Evolutionary conservation across 768 basidiomycete species (phyloP).

Genomic region (Neoboletus subvelutipes): DNA sequence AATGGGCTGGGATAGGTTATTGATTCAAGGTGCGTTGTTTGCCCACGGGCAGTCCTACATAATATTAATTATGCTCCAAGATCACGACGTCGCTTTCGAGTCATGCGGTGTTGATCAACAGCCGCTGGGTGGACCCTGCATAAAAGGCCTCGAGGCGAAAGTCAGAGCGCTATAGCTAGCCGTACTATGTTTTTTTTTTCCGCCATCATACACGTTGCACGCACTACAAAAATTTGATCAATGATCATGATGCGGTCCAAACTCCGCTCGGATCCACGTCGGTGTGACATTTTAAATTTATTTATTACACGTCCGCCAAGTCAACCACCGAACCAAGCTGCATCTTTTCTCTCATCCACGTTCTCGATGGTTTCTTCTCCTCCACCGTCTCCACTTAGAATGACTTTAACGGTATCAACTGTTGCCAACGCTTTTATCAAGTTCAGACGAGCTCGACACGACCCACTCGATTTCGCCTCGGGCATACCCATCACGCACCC

Average conservation of each 20-base stretch:
- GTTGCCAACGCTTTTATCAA: constrained; percentile 58
- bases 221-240: neutral
- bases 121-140: neutral
- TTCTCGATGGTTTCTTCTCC: constrained; percentile 20
- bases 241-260: constrained; percentile 5
- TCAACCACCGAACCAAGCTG: constrained; percentile 1
- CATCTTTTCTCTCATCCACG: neutral
- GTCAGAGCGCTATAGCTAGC: neutral
- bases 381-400: constrained; percentile 22
- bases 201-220: constrained; percentile 15
- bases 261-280: constrained; percentile 20
- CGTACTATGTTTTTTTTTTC: neutral
- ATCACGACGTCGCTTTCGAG: neutral
- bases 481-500: constrained; percentile 41
- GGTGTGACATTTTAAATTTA: constrained; percentile 6
- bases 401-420: constrained; percentile 27
- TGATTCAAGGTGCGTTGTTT: constrained; percentile 8
- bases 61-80: neutral
- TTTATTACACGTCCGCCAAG: neutral
- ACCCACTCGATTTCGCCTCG: constrained; percentile 37
- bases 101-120: neutral
- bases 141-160: constrained; percentile 5
- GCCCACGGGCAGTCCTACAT: neutral
- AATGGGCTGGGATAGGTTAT: constrained; percentile 41
- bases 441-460: constrained; percentile 42